These are phyloP conservation scores for Crithidia mellificae DNA, from an alignment of 208 protist species.

Conservation along the genomic window DNA sequence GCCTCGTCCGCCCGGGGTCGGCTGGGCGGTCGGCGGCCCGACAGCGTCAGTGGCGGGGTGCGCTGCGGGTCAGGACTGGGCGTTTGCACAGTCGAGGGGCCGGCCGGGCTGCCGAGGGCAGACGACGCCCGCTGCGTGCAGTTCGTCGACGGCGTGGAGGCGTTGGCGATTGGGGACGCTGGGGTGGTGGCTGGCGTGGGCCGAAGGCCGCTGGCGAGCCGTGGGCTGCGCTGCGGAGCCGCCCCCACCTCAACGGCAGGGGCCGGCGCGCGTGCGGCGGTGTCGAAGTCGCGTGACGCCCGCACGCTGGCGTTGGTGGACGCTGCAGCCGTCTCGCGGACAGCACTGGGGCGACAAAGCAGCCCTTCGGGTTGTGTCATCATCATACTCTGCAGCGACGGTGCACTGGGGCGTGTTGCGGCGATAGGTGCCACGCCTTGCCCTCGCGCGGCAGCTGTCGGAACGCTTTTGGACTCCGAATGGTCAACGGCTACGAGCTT, in stretches of 20 bases:
- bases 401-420: neutral
- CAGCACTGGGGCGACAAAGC: neutral
- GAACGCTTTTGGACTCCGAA: neutral
- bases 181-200: neutral
- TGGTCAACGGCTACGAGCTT: neutral
- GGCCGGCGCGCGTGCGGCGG: no score
- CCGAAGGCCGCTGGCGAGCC: neutral
- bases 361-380: no score
- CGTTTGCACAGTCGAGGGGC: neutral
- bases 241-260: neutral
- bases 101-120: neutral
- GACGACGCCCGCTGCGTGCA: constrained; percentile 2
- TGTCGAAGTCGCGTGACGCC: no score
- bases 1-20: neutral
- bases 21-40: neutral
- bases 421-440: neutral
- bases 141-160: constrained; percentile 5
- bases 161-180: neutral
- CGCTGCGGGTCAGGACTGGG: neutral
- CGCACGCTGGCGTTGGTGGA: no score
- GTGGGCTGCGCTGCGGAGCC: neutral
- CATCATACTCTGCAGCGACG: no score
- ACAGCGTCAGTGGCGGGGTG: neutral
- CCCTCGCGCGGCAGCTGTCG: neutral
- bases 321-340: no score